Evolutionary conservation across 306 rosid species (phyloP).

Genomic region (Hippophae gyantsensis): DNA sequence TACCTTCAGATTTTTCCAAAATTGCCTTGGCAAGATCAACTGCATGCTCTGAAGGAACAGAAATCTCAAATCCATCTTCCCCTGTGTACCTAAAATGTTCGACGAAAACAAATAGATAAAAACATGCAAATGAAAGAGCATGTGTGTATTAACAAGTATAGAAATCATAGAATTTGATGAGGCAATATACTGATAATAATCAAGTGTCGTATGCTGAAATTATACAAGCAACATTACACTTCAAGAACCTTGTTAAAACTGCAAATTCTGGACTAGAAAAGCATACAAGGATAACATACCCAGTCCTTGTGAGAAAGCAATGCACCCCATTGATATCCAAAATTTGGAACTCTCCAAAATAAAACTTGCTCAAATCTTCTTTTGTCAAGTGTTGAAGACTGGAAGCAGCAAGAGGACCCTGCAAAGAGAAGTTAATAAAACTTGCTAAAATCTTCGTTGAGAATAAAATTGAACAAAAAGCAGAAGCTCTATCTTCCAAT

Average conservation of each 20-base stretch:
- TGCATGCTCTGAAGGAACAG: constrained; percentile 82
- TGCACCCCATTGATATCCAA: constrained; percentile 71
- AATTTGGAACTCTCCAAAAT: constrained; percentile 66
- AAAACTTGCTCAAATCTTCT: constrained; percentile 77
- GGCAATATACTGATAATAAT: not conserved
- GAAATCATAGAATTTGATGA: too few relatives aligned
- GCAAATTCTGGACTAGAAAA: not conserved
- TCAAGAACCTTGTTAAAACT: not conserved
- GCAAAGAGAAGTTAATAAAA: constrained; percentile 21
- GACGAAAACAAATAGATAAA: not conserved
- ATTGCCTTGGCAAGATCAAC: constrained; percentile 89
- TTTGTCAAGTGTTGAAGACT: constrained; percentile 82
- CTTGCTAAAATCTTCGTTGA: constrained; percentile 3
- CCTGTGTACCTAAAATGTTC: constrained; percentile 79
- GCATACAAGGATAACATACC: constrained; percentile 40
- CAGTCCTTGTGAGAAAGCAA: constrained; percentile 88
- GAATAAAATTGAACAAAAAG: constrained; percentile 9
- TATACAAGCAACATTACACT: not conserved
- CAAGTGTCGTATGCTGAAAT: constrained; percentile 2
- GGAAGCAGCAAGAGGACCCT: constrained; percentile 96
- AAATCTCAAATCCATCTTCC: constrained; percentile 98
- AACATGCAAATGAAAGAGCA: too few relatives aligned
- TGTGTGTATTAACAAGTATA: too few relatives aligned
- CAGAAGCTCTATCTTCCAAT: not conserved
- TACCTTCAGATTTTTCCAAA: constrained; percentile 88